Evolutionary conservation across 768 basidiomycete species (phyloP).

Genomic region (Agaricus blazei): DNA sequence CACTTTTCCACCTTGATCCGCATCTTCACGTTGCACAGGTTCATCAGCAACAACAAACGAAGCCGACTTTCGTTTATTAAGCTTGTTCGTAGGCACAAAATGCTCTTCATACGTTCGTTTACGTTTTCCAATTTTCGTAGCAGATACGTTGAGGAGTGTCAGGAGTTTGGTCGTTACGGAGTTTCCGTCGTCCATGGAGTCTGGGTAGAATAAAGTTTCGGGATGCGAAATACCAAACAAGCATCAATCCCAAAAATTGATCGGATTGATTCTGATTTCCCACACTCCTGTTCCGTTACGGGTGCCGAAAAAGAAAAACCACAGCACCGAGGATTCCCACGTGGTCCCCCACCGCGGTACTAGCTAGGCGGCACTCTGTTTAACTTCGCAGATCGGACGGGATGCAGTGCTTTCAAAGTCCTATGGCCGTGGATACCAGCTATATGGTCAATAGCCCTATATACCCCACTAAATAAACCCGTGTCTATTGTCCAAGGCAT

Average conservation of each 20-base stretch:
- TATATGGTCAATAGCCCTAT: conserved; percentile 9
- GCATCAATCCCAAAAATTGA: too few species aligned
- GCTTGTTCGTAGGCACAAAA: conserved; percentile 46
- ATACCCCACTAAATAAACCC: neutral
- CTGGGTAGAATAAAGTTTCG: too few species aligned
- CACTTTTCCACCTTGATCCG: conserved; percentile 15
- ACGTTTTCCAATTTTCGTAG: conserved; percentile 62
- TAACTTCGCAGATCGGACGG: conserved; percentile 63
- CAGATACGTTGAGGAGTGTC: conserved; percentile 87
- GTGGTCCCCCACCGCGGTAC: conserved; percentile 65
- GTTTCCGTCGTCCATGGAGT: conserved; percentile 36
- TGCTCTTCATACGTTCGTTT: conserved; percentile 38
- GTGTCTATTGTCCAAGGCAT: too few species aligned
- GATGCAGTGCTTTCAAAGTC: conserved; percentile 51
- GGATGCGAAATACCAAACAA: too few species aligned
- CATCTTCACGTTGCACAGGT: conserved; percentile 8
- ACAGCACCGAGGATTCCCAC: conserved; percentile 52
- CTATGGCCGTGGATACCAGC: conserved; percentile 37
- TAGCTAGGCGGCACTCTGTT: conserved; percentile 58
- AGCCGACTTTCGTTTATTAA: conserved; percentile 60
- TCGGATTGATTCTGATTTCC: too few species aligned
- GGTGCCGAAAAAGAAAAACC: conserved; percentile 12
- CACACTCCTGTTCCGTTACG: too few species aligned
- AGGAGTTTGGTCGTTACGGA: conserved; percentile 73
- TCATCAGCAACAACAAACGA: conserved; percentile 26